Percentiles rank a stretch among this genome's conserved stretches.
These are phyloP conservation scores for Boletus eberwhitei DNA, from an alignment of 768 basidiomycete species.

Conservation along the genomic window DNA sequence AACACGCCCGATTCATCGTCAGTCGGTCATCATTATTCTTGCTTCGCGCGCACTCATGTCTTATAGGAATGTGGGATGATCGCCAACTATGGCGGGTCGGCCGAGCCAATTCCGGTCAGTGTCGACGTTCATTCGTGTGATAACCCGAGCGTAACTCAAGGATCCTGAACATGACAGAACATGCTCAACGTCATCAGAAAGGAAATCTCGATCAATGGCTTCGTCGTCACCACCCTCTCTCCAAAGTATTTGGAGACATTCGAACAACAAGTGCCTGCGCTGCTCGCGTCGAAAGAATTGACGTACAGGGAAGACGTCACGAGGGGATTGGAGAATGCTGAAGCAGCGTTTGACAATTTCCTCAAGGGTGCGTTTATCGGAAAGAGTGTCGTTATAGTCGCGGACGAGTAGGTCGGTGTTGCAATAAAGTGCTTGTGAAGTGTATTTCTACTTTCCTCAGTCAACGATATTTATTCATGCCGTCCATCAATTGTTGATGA, in stretches of 20 bases:
- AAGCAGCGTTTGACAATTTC: slow-evolving; percentile 7
- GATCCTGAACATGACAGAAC: slow-evolving; percentile 27
- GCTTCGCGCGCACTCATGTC: not conserved
- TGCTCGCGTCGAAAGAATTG: slow-evolving; percentile 45
- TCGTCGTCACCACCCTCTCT: slow-evolving; percentile 32
- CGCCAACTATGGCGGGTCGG: not conserved
- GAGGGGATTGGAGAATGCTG: slow-evolving; percentile 39
- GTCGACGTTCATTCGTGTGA: not conserved
- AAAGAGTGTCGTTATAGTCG: slow-evolving; percentile 8
- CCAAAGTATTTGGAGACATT: slow-evolving; percentile 42
- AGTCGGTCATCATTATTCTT: not conserved
- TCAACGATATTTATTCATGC: not conserved
- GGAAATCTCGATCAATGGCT: slow-evolving; percentile 44
- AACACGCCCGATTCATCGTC: slow-evolving; percentile 47
- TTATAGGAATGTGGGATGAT: slow-evolving; percentile 34
- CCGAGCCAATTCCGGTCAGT: slow-evolving; percentile 1
- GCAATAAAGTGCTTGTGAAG: not conserved
- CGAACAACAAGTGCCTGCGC: slow-evolving; percentile 37
- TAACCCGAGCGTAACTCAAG: not conserved
- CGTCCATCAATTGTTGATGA: no score
- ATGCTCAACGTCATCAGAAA: slow-evolving; percentile 36
- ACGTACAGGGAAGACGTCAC: slow-evolving; percentile 45
- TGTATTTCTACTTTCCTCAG: not conserved
- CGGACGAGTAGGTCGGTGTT: not conserved
- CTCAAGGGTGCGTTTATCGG: slow-evolving; percentile 8